Evolutionary conservation across 179 eudicot genomes (phyloP).

Genomic region (Gypsophila paniculata): DNA sequence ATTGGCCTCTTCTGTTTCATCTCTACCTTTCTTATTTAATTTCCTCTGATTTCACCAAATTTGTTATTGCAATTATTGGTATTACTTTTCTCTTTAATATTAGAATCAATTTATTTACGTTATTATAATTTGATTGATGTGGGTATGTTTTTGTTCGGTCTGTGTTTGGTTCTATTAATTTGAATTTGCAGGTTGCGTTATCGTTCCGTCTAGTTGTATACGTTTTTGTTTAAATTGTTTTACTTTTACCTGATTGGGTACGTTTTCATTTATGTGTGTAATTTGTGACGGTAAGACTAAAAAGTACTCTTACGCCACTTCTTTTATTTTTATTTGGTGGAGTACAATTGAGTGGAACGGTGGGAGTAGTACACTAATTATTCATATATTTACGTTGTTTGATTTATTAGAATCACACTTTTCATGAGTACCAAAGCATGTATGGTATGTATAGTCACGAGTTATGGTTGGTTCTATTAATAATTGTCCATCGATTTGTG

Average conservation of each 20-base stretch:
- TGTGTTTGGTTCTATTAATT: neutral
- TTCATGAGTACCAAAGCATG: neutral
- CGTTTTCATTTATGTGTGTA: too few relatives aligned
- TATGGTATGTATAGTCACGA: neutral
- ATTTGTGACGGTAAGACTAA: too few relatives aligned
- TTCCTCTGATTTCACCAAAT: neutral
- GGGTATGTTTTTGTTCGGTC: conserved; percentile 18
- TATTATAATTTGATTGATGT: neutral
- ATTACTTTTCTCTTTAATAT: neutral
- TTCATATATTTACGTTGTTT: neutral
- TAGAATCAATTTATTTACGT: too few relatives aligned
- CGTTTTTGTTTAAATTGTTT: too few relatives aligned
- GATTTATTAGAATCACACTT: conserved; percentile 2
- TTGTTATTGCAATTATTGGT: neutral
- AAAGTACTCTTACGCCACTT: too few relatives aligned
- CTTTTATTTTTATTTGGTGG: too few relatives aligned
- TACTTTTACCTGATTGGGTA: too few relatives aligned
- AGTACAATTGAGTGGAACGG: too few relatives aligned
- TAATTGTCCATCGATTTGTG: neutral
- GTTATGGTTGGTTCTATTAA: neutral
- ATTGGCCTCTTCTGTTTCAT: neutral
- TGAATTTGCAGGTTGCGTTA: conserved; percentile 1
- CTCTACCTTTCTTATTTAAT: neutral
- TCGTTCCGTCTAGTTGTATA: too few relatives aligned
- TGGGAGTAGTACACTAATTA: too few relatives aligned